Percentiles rank a stretch among this genome's conserved stretches.
phyloP scores from a whole-genome alignment of 106 monocot genomes.

The Dendrobium chrysotoxum region DNA sequence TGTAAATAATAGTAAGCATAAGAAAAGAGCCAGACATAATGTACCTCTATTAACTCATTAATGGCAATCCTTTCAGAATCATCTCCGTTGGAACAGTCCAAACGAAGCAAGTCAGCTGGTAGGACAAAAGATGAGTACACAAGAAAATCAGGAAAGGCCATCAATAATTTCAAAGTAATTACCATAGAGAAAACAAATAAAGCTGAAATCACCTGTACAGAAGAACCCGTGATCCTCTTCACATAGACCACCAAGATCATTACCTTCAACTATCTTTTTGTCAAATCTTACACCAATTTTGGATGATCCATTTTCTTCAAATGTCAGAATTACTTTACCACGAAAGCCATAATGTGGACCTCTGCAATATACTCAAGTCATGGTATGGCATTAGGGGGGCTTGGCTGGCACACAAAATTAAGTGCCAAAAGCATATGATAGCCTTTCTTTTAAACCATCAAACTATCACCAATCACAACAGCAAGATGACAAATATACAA shows the following conservation, averaged over 20 bases:
- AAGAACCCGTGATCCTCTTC: constrained; percentile 99
- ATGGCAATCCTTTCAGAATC: constrained; percentile 57
- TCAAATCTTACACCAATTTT: constrained; percentile 99
- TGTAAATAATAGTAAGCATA: no score
- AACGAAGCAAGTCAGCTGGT: constrained; percentile 46
- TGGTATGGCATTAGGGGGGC: background rate
- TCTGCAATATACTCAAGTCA: constrained; percentile 18
- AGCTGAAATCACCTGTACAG: constrained; percentile 50
- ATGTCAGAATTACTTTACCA: constrained; percentile 88
- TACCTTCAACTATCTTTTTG: constrained; percentile 77
- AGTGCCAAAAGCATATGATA: background rate
- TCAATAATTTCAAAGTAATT: background rate
- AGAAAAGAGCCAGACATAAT: background rate
- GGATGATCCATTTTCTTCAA: constrained; percentile 78
- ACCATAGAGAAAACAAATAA: background rate
- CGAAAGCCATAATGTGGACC: constrained; percentile 69
- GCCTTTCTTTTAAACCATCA: no score
- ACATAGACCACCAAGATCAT: constrained; percentile 89
- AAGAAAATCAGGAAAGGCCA: background rate
- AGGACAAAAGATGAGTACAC: background rate
- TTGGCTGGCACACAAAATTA: background rate
- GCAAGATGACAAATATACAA: no score
- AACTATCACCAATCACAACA: no score
- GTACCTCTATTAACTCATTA: constrained; percentile 54
- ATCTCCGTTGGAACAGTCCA: constrained; percentile 43